These are phyloP conservation scores for Komagataella phaffii DNA, from an alignment of 805 yeast genomes.

Conservation along the genomic window DNA sequence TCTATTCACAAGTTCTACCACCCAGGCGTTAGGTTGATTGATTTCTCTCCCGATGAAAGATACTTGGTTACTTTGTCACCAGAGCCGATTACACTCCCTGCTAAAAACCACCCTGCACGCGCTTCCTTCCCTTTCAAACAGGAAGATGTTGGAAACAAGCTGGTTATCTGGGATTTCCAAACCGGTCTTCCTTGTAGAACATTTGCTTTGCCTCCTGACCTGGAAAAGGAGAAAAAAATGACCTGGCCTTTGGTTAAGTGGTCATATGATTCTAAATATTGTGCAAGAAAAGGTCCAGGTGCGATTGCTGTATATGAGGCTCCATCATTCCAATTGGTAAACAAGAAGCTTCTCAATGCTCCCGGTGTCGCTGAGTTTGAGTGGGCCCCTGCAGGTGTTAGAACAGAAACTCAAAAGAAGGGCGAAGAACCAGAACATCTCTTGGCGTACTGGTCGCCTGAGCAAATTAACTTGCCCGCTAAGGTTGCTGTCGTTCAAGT, in stretches of 20 bases:
- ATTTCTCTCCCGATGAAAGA: conserved; percentile 86
- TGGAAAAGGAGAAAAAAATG: conserved; percentile 52
- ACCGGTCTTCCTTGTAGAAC: conserved; percentile 80
- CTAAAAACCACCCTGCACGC: conserved; percentile 49
- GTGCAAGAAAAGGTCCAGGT: conserved; percentile 91
- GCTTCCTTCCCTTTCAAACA: conserved; percentile 71
- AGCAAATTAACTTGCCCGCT: conserved; percentile 78
- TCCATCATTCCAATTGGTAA: conserved; percentile 63
- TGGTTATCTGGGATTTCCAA: conserved; percentile 84
- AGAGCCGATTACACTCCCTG: conserved; percentile 63
- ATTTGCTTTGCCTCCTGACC: conserved; percentile 74
- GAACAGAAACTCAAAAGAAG: conserved; percentile 39
- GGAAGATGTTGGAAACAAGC: conserved; percentile 83
- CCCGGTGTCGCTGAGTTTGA: conserved; percentile 84
- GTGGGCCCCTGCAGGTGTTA: conserved; percentile 85
- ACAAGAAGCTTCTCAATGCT: conserved; percentile 72
- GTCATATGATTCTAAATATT: conserved; percentile 85
- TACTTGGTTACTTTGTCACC: conserved; percentile 85
- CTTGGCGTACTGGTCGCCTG: conserved; percentile 96
- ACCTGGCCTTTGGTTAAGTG: conserved; percentile 96
- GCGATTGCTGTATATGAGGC: conserved; percentile 86
- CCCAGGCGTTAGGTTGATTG: conserved; percentile 78
- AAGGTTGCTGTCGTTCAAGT: conserved; percentile 84
- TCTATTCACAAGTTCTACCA: conserved; percentile 72
- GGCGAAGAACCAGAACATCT: conserved; percentile 45